Base-by-base conservation (phyloP, 345 rosid species). In the Brassica incana region DNA sequence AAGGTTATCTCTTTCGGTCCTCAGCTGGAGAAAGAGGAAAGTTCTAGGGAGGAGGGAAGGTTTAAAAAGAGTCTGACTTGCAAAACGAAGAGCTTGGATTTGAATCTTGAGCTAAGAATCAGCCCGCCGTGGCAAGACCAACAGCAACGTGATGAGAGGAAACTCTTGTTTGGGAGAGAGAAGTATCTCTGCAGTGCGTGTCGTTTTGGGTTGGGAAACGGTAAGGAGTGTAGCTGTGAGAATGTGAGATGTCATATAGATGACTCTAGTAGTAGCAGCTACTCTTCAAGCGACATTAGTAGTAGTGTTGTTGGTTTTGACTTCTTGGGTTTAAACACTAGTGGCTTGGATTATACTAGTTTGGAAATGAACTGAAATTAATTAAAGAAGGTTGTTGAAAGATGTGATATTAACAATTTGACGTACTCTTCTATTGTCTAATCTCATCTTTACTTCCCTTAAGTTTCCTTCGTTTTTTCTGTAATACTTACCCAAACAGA, bases 71-170 rank as follows among this genome's bases (percentile, higher is more conserved):
- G 84, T 35, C 58, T 77, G 18, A 29, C 62, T 32, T 77, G 67
- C 73, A 81, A 85, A 81, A 81, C 67, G 7, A 86, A 82, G 56
- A 73, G 16, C 63, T 88, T 94, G 3, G 96, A 88, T 79, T 87
- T 94, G 88, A 94, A 89, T 79, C 93, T 94, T 15, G 98, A 92
- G 77, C 94, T 94, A 5, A 89, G 88, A 82, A 94, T 94, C 43
- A 88, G 97, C 83, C 97, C 90, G 20, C 97, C 98, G 5, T 79
- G 77, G 68, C 87, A 88, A 69, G 32, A 35, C 20, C 86, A 82
- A 23, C 45, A 73, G 11, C 62, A 66, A 10, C 60, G 67, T 36
- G 72, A 64, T 29, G 74, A 82, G 75, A 25, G 74, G 0, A 80
- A 65, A 52, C 43, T 80, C 58, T 29, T 75, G 59, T 81, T 43